Evolutionary conservation across 768 basidiomycete species (phyloP), one percentile per base, ranked within the genome.

Genomic region (Tylopilus sp.): DNA sequence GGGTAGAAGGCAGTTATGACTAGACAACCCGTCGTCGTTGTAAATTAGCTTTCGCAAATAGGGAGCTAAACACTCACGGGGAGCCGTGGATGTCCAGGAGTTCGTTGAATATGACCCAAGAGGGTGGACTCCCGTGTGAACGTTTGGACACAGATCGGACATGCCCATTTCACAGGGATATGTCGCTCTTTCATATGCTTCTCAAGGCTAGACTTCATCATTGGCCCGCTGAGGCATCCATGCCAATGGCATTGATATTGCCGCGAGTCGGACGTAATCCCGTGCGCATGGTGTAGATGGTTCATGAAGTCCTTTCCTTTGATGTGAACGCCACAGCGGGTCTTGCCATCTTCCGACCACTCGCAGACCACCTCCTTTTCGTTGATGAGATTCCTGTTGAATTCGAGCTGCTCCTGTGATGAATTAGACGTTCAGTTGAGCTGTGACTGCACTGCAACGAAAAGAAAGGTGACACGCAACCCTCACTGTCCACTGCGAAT

Each of bases 241-340:
- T 24, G 13, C 63, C 63, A 64, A 10, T 3, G 40, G 25, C 63
- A 63, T 3, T 2, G 13, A 19, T 63, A 59, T 4, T 0, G 0
- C 3, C 36, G 34, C 14, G 10, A 6, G 22, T 56, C 52, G 0
- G 46, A 38, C 3, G 9, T 40, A 10, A 64, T 3, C 1, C 40
- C 48, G 16, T 63, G 63, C 0, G 1, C 12, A 1, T 28, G 4
- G 2, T 45, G 21, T 19, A 63, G 21, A 14, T 64, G 62, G 16
- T 1, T 4, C 6, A 1, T 55, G 33, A 55, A 2, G n/a, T 58
- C 41, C 30, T 26, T 46, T 1, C 2, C 28, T 21, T 42, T 48
- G 0, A 64, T 1, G 0, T 0, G 4, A 0, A 30, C 22, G 21
- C 45, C 42, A 40, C 62, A 63, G 26, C 3, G 9, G 6, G n/a